Base-by-base conservation (phyloP, 2,329 filamentous ascomycete species). In the Colletotrichum aenigma region DNA sequence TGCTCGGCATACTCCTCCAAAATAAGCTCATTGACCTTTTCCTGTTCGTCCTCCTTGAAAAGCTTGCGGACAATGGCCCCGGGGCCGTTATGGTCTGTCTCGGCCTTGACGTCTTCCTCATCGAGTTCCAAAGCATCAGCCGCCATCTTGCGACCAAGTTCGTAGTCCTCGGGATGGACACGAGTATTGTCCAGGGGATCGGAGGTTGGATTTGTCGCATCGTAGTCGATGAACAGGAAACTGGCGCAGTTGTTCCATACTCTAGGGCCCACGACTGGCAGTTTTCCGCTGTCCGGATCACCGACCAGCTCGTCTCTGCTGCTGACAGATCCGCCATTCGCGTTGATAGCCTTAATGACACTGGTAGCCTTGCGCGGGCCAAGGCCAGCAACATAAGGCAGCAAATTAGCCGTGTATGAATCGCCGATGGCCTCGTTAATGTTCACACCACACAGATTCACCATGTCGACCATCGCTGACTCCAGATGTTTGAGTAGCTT, bases 161-260 rank as follows among this genome's bases (percentile, higher is more conserved):
- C 97, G 84, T 99, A 99, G 83, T 99, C 97, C 87, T 99, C 97
- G 2, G 97, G 97, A 81, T 99, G 97, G 21, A 99, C 96, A 87
- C 97, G 94, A 62, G 97, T 99, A 82, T 97, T 98, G 85, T 99
- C 97, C 30, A 99, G 89, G 74, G 97, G 98, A 82, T 99, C 97
- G 1, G 96, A 95, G 16, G 94, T 91, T 3, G 93, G 90, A 79
- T 95, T 95, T 16, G 93, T 92, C n/a, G 92, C 90, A 78, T 98
- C 96, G 81, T 95, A 98, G 70, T 94, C 93, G 76, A 99, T 95
- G 82, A 93, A 97, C 43, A 99, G 87, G 87, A 98, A 98, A 87
- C 96, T 98, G 73, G 97, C 96, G 82, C 96, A 98, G 84, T 99
- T 99, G 84, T 96, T 96, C 93, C 95, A 99, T 28, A 98, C 96